phyloP scores from a whole-genome alignment of 2,329 filamentous ascomycete genomes.

The Colletotrichum lini region DNA sequence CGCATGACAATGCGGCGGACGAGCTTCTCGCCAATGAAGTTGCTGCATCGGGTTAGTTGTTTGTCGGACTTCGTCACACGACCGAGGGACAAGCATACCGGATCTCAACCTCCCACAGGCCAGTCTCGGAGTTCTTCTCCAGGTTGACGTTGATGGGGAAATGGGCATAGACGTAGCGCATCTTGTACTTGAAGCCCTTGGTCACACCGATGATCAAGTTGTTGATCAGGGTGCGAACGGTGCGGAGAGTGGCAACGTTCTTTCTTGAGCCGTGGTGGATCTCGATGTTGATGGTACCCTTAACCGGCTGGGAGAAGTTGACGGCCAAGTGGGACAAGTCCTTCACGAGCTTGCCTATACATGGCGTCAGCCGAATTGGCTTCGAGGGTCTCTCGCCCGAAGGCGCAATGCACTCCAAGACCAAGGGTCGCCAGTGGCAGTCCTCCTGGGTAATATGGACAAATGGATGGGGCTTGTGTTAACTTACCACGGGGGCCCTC shows the following conservation, averaged over 20 bases:
- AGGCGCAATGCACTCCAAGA: constrained; percentile 15
- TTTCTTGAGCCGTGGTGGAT: constrained; percentile 99
- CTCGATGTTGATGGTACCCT: constrained; percentile 93
- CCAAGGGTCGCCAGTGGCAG: not conserved
- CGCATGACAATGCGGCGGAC: constrained; percentile 93
- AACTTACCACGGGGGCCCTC: constrained; percentile 91
- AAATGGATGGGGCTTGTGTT: constrained; percentile 12
- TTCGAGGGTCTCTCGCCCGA: constrained; percentile 39
- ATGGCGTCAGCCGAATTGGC: constrained; percentile 31
- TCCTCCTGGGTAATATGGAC: not conserved
- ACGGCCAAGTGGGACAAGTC: constrained; percentile 96
- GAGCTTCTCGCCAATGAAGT: constrained; percentile 99
- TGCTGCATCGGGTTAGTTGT: constrained; percentile 65
- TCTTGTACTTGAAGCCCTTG: constrained; percentile 99
- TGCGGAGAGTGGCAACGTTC: constrained; percentile 97
- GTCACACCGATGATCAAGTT: constrained; percentile 99
- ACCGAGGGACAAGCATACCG: constrained; percentile 70
- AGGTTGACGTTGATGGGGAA: constrained; percentile 99
- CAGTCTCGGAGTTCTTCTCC: constrained; percentile 95
- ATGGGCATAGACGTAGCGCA: constrained; percentile 99
- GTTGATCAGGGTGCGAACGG: constrained; percentile 97
- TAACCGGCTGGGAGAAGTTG: constrained; percentile 91
- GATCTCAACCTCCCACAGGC: constrained; percentile 93
- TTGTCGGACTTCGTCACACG: no score
- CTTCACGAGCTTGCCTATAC: constrained; percentile 91